A percentile compares a stretch with the other conserved stretches of the same genome.
Conservation (phyloP, 2,329 filamentous ascomycete species). For the Cladophialophora carrionii region DNA sequence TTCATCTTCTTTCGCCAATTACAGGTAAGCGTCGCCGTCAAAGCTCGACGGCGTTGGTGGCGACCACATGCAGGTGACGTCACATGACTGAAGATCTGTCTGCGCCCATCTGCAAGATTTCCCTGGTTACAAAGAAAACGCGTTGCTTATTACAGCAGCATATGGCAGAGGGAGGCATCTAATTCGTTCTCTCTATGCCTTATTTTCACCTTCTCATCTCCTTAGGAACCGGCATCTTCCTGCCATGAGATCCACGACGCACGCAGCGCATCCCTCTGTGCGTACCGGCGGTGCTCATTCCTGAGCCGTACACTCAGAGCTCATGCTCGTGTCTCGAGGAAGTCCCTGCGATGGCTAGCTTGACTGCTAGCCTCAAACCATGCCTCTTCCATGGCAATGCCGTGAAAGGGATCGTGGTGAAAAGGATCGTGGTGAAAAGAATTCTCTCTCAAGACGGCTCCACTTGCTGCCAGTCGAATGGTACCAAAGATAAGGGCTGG, state of each 20-base stretch:
- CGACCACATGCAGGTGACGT: background rate
- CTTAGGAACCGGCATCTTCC: background rate
- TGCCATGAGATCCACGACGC: background rate
- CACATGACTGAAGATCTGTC: background rate
- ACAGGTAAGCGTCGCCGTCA: background rate
- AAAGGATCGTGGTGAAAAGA: background rate
- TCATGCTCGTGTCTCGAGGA: background rate
- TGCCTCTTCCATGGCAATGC: background rate
- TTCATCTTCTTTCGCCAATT: background rate
- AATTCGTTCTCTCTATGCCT: background rate
- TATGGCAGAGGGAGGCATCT: background rate
- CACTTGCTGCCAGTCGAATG: background rate
- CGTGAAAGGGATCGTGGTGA: too few species aligned
- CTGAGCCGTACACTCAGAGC: background rate
- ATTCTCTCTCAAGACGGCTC: background rate
- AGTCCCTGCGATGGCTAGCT: background rate
- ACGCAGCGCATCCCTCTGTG: background rate
- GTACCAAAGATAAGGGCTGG: background rate
- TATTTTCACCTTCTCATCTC: background rate
- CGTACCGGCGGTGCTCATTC: background rate
- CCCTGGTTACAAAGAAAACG: background rate
- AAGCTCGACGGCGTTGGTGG: background rate
- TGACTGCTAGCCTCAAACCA: background rate
- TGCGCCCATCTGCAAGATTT: background rate
- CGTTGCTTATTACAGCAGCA: background rate